Evolutionary conservation across 2,329 filamentous ascomycete genomes (phyloP).

Genomic region (Fusarium sp.): DNA sequence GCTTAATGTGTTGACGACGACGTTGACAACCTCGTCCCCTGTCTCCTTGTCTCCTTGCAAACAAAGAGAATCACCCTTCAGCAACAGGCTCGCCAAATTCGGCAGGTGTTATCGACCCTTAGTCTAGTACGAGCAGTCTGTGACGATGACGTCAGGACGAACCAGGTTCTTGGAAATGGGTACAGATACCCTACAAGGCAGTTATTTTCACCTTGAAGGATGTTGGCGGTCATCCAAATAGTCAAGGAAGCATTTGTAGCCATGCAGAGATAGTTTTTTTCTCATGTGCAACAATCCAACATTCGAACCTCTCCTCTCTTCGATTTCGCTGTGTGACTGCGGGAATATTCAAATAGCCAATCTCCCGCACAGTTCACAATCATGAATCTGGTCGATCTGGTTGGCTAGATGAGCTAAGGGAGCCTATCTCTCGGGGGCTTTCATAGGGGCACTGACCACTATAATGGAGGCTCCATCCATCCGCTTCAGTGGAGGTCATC

Average conservation of each 20-base stretch:
- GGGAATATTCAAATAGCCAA: not conserved
- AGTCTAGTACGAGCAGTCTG: not conserved
- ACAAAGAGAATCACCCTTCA: not conserved
- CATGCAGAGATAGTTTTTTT: not conserved
- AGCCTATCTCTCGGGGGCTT: constrained; percentile 12
- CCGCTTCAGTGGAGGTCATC: constrained; percentile 14
- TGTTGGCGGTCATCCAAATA: not conserved
- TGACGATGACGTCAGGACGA: constrained; percentile 28
- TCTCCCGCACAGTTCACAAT: constrained; percentile 7
- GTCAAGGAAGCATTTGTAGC: not conserved
- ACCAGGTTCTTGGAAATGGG: not conserved
- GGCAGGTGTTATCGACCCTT: constrained; percentile 22
- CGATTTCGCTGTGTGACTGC: not conserved
- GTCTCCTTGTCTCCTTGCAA: not conserved
- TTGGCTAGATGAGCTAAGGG: constrained; percentile 18
- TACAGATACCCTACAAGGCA: not conserved
- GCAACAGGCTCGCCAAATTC: constrained; percentile 14
- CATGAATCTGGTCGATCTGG: constrained; percentile 22
- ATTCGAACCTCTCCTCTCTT: not conserved
- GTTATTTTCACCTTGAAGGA: not conserved
- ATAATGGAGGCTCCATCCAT: constrained; percentile 11
- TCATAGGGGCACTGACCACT: constrained; percentile 26
- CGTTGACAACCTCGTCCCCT: not conserved
- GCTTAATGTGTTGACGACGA: not conserved
- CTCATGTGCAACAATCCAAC: not conserved